Base-by-base conservation (phyloP, 2,329 filamentous ascomycete species). In the Nannizziopsis barbatae region DNA sequence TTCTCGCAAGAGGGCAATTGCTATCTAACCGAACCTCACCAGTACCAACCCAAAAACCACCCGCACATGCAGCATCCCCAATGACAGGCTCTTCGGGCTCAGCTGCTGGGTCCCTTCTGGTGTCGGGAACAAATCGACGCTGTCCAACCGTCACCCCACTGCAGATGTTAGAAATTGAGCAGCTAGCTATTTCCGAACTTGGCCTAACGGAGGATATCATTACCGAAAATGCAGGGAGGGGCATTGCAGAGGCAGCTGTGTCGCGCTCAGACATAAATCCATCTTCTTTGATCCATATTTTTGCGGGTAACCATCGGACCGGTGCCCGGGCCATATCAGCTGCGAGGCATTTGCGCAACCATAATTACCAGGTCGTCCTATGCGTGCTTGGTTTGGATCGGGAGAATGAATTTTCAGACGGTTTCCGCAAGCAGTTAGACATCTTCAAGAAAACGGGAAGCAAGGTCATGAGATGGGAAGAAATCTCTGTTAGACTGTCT, bases 271-370 rank as follows among this genome's bases (percentile, higher is more conserved):
- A 73, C 44, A 67, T 71, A 42, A 68, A 72, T 33, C 66, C 71
- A 12, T 68, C 73, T 27, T 75, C 76, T 0, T 75, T 79, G 5
- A 72, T 83, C 43, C 80, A 94, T 17, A 79, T 96, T 5, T 74
- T 96, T n/a, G 89, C 86, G 0, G 90, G 92, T n/a, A 96, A 95
- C 64, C 90, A 95, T 65, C 87, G 87, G 56, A 88, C 83, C 0
- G 89, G 90, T 35, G 82, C 86, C 33, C 77, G 90, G 50, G 87
- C 88, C 2, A 75, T 96, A 46, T 85, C 87, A 11, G 88, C 88
- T 3, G 88, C 83, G 22, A 80, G 92, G 3, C 89, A 96, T 63
- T 75, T 96, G 7, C 80, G 86, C 45, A 90, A 89, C 60, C 85
- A 89, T 54, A 84, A 85, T 15, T 72, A 86, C 47, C 83, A 86